A percentile compares a stretch with the other conserved stretches of the same genome.
Evolutionary conservation across 2,329 filamentous ascomycete species (phyloP).

Genomic region (Colletotrichum graminicola): DNA sequence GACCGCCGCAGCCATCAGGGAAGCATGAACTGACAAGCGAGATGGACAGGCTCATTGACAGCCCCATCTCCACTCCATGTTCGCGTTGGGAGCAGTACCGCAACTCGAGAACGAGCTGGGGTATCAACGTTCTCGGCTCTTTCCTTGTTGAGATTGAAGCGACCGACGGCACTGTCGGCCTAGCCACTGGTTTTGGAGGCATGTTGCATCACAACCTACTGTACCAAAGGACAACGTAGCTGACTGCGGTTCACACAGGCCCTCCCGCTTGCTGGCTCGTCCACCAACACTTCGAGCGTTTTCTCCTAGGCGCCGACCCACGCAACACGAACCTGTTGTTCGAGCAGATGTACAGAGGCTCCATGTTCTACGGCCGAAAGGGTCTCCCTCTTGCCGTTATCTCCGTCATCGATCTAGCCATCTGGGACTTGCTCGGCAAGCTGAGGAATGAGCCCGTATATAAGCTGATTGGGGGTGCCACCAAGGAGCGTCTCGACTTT

Average conservation of each 20-base stretch:
- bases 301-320: slow-evolving; percentile 89
- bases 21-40: slow-evolving; percentile 47
- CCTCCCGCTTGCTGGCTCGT: slow-evolving; percentile 95
- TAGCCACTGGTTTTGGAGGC: slow-evolving; percentile 93
- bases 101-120: slow-evolving; percentile 89
- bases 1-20: no score
- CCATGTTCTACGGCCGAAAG: slow-evolving; percentile 97
- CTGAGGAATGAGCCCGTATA: slow-evolving; percentile 93
- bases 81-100: slow-evolving; percentile 91
- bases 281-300: slow-evolving; percentile 92
- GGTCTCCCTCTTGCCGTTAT: slow-evolving; percentile 91
- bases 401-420: slow-evolving; percentile 90
- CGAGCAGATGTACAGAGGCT: slow-evolving; percentile 95
- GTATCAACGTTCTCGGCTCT: slow-evolving; percentile 93
- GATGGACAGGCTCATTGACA: slow-evolving; percentile 83
- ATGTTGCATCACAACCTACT: slow-evolving; percentile 41
- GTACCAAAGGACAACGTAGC: neutral
- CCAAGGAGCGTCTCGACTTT: slow-evolving; percentile 84
- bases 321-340: slow-evolving; percentile 92
- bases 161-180: slow-evolving; percentile 90
- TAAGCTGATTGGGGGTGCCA: slow-evolving; percentile 93
- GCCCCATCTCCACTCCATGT: slow-evolving; percentile 92
- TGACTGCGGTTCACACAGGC: slow-evolving; percentile 56
- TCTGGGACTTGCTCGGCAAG: slow-evolving; percentile 95
- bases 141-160: slow-evolving; percentile 93